Percentiles rank a stretch among this genome's conserved stretches.
These are phyloP conservation scores for Venturia pyrina DNA, from an alignment of 2,329 filamentous ascomycete species.

Conservation along the genomic window DNA sequence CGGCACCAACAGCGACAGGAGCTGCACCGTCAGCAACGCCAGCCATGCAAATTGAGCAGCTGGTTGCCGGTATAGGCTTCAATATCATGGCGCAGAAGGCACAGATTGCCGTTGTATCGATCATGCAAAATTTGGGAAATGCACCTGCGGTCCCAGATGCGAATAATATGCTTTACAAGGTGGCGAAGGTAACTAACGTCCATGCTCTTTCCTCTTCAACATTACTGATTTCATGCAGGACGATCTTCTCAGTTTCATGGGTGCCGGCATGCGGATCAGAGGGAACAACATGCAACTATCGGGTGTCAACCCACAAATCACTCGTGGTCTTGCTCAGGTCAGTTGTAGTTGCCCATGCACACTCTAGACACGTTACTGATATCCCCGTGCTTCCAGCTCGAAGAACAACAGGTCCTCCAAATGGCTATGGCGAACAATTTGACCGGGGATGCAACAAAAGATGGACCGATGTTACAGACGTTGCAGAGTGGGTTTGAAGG, in stretches of 20 bases:
- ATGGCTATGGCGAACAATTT: slow-evolving; percentile 6
- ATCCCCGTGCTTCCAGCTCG: not conserved
- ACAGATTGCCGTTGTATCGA: not conserved
- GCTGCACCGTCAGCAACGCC: not conserved
- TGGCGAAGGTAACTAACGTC: slow-evolving; percentile 1
- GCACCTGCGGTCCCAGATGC: not conserved
- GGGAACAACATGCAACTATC: slow-evolving; percentile 10
- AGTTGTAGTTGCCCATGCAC: not conserved
- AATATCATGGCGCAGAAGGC: slow-evolving; percentile 10
- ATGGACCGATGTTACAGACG: not conserved
- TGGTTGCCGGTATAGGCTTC: slow-evolving; percentile 7
- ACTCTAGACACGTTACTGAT: not conserved
- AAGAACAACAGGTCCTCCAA: slow-evolving; percentile 1
- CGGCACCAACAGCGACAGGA: not conserved
- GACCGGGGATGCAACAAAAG: slow-evolving; percentile 1
- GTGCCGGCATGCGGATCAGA: slow-evolving; percentile 2
- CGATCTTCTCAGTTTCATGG: slow-evolving; percentile 10
- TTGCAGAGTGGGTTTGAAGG: slow-evolving; percentile 8
- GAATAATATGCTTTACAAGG: slow-evolving; percentile 1
- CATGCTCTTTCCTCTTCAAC: no score
- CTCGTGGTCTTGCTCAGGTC: slow-evolving; percentile 8
- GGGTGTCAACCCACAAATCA: slow-evolving; percentile 7
- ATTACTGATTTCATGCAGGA: not conserved
- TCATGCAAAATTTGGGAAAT: slow-evolving; percentile 5
- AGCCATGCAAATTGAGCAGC: slow-evolving; percentile 5